Evolutionary conservation across 140 eudicot genomes (phyloP).

Genomic region (Bidens hawaiensis): DNA sequence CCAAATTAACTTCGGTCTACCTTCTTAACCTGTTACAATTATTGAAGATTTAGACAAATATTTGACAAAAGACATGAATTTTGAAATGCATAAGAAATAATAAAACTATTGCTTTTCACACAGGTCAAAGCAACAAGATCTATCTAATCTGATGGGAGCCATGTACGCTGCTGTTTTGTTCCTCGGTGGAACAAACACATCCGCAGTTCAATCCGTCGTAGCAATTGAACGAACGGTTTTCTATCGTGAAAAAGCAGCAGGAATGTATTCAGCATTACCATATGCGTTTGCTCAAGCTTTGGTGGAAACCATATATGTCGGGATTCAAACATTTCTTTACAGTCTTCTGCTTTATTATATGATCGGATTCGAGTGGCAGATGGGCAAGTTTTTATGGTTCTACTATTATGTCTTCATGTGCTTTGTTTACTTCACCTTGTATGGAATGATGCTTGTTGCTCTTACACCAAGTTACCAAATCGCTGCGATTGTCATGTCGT

Average conservation of each 20-base stretch:
- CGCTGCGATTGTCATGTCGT: constrained; percentile 52
- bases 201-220: constrained; percentile 65
- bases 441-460: constrained; percentile 71
- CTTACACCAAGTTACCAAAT: constrained; percentile 58
- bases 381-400: constrained; percentile 54
- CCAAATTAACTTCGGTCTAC: neutral
- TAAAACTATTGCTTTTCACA: neutral
- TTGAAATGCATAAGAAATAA: neutral
- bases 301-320: constrained; percentile 43
- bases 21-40: constrained; percentile 1
- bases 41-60: neutral
- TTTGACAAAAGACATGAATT: neutral
- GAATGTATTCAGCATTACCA: constrained; percentile 82
- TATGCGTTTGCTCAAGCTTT: constrained; percentile 66
- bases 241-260: constrained; percentile 80
- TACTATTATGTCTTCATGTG: constrained; percentile 53
- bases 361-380: constrained; percentile 60
- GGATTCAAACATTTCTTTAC: constrained; percentile 39
- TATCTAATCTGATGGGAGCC: constrained; percentile 66
- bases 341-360: constrained; percentile 41
- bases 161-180: constrained; percentile 70
- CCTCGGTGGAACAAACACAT: constrained; percentile 63
- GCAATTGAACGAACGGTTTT: constrained; percentile 74
- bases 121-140: constrained; percentile 47
- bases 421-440: constrained; percentile 53